phyloP scores from a whole-genome alignment of 345 rosid species.

The Erysimum cheiranthoides region DNA sequence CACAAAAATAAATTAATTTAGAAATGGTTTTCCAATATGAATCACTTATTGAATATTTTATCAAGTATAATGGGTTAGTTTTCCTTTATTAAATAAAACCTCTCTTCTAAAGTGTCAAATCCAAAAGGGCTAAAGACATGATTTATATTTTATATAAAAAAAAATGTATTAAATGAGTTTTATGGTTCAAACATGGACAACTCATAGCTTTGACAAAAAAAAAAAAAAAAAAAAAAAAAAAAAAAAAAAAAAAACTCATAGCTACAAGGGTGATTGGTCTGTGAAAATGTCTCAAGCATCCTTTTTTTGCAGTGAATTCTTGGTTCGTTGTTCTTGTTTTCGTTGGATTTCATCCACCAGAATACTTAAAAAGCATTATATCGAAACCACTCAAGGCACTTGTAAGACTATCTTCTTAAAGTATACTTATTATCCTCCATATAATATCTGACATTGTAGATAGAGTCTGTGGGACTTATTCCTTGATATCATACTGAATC shows the following conservation, averaged over 20 bases:
- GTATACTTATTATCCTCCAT: not conserved
- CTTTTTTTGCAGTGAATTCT: not conserved
- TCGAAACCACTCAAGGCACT: not conserved
- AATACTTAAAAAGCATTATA: not conserved
- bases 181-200: constrained; percentile 21
- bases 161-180: not conserved
- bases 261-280: constrained; percentile 27
- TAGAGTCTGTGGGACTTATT: not conserved
- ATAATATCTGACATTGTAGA: constrained; percentile 21
- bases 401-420: not conserved
- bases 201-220: too few relatives aligned
- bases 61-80: not conserved
- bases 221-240: too few relatives aligned
- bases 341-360: constrained; percentile 9
- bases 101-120: not conserved
- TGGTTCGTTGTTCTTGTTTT: constrained; percentile 10
- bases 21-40: not conserved
- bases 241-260: too few relatives aligned
- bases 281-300: constrained; percentile 19
- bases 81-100: not conserved
- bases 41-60: not conserved
- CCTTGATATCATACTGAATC: not conserved
- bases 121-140: constrained; percentile 1
- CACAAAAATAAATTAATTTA: not conserved
- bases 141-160: not conserved